These are phyloP conservation scores for Kodamaea sagamina DNA, from an alignment of 805 yeast species.

Conservation along the genomic window DNA sequence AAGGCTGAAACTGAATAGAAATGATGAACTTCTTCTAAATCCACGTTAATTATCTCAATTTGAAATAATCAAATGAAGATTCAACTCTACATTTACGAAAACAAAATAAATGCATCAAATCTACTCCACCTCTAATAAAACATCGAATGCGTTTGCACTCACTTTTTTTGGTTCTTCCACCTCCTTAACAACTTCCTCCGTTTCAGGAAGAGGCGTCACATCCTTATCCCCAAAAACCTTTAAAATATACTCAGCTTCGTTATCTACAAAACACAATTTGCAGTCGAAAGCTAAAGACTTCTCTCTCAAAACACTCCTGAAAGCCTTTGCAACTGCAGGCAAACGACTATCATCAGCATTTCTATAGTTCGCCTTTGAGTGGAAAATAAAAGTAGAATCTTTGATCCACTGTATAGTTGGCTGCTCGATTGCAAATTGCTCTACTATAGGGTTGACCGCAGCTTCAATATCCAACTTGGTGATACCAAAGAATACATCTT, in stretches of 20 bases:
- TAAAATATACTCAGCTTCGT: conserved; percentile 21
- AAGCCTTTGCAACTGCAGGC: conserved; percentile 37
- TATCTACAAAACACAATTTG: conserved; percentile 46
- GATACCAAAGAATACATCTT: conserved; percentile 55
- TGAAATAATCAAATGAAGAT: no score
- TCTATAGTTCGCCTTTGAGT: conserved; percentile 35
- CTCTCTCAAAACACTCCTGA: conserved; percentile 35
- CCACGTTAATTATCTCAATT: no score
- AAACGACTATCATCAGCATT: conserved; percentile 42
- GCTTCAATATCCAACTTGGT: conserved; percentile 47
- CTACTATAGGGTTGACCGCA: conserved; percentile 26
- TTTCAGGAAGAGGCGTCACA: conserved; percentile 1
- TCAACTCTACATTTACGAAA: neutral
- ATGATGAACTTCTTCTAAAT: no score
- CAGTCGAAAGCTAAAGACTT: conserved; percentile 53
- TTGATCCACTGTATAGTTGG: conserved; percentile 42
- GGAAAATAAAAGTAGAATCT: conserved; percentile 44
- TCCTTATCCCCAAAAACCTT: conserved; percentile 18
- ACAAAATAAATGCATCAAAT: neutral
- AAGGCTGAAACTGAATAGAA: no score
- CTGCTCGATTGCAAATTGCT: conserved; percentile 24
- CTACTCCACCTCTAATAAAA: conserved; percentile 11
- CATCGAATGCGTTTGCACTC: conserved; percentile 11
- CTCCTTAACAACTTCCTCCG: neutral
- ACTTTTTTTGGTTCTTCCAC: neutral